Conservation (phyloP, 345 rosid genomes). For the Melastoma malabathricum region DNA sequence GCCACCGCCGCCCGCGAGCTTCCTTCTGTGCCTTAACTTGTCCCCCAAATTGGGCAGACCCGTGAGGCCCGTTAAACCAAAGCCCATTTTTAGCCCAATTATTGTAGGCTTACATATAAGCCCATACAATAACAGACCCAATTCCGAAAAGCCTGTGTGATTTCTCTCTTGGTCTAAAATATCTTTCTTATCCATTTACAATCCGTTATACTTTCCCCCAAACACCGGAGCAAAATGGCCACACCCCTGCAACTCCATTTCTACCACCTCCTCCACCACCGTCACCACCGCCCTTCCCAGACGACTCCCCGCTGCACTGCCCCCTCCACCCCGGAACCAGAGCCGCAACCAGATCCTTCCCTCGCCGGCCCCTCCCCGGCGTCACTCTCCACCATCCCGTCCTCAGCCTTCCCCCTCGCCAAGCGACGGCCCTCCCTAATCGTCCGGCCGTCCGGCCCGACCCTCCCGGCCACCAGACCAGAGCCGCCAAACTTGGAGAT, state of each 20-base stretch:
- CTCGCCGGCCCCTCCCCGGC: conserved; percentile 25
- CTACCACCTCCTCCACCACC: too few relatives aligned
- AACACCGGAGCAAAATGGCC: too few relatives aligned
- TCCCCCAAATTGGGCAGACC: conserved; percentile 6
- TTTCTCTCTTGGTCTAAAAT: too few relatives aligned
- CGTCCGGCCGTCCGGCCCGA: conserved; percentile 26
- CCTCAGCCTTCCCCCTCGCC: conserved; percentile 58
- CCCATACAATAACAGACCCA: too few relatives aligned
- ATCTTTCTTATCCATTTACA: too few relatives aligned
- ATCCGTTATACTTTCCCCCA: too few relatives aligned
- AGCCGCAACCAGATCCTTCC: conserved; percentile 4
- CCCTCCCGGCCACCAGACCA: conserved; percentile 17
- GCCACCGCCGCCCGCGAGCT: conserved; percentile 4
- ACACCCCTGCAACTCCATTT: too few relatives aligned
- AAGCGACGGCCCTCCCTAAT: conserved; percentile 60
- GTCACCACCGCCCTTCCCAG: not conserved
- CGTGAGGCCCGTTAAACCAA: too few relatives aligned
- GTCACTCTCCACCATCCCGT: conserved; percentile 31
- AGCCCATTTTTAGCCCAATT: too few relatives aligned
- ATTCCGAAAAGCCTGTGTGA: too few relatives aligned
- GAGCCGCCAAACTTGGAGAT: conserved; percentile 78
- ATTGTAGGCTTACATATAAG: too few relatives aligned
- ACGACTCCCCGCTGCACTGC: not conserved
- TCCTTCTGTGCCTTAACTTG: conserved; percentile 26
- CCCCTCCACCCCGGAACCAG: not conserved